Evolutionary conservation across 2,329 filamentous ascomycete species (phyloP).

Genomic region (Aspergillus transmontanensis): DNA sequence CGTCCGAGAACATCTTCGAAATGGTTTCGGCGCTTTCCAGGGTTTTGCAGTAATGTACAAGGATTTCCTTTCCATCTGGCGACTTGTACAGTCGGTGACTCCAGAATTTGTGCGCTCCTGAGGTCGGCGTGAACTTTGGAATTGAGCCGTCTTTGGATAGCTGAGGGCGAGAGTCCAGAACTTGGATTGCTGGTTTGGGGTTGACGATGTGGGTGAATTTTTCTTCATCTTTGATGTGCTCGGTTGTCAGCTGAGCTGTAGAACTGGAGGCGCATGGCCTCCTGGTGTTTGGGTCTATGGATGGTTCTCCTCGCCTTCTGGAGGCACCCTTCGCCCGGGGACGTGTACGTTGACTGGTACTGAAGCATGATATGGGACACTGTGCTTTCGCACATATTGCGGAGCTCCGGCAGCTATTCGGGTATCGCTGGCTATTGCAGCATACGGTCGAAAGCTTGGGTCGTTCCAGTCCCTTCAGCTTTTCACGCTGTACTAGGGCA

Average conservation of each 20-base stretch:
- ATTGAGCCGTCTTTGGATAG: background rate
- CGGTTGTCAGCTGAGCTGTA: background rate
- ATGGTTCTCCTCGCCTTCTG: background rate
- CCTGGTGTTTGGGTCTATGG: background rate
- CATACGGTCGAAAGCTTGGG: background rate
- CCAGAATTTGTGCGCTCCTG: constrained; percentile 29
- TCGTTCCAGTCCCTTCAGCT: background rate
- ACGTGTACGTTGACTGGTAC: background rate
- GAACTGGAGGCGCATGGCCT: background rate
- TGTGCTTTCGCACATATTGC: background rate
- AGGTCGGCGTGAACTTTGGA: background rate
- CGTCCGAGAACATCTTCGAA: constrained; percentile 65
- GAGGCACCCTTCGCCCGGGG: background rate
- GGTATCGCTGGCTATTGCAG: background rate
- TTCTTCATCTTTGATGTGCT: background rate
- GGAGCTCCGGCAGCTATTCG: background rate
- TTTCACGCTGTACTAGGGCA: background rate
- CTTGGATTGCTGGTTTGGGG: background rate
- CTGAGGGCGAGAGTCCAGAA: background rate
- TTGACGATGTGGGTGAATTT: background rate
- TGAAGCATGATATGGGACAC: background rate
- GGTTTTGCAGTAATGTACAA: constrained; percentile 76
- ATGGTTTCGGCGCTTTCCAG: constrained; percentile 68
- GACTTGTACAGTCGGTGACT: constrained; percentile 47
- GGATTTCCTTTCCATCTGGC: constrained; percentile 56